phyloP scores from a whole-genome alignment of 2,329 filamentous ascomycete genomes.

The Diaporthe amygdali region DNA sequence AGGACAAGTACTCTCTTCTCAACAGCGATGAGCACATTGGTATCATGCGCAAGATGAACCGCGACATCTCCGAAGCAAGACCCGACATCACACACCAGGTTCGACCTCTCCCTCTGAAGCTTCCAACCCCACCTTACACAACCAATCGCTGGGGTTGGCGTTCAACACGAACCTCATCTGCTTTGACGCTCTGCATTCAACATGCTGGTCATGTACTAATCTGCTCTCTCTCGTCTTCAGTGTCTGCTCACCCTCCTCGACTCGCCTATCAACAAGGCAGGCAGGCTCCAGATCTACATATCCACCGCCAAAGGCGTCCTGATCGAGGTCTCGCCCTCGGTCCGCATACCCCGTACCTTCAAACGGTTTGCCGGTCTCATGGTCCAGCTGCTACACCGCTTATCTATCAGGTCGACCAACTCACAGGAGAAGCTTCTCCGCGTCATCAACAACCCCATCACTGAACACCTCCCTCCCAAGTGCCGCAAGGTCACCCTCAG shows the following conservation, averaged over 20 bases:
- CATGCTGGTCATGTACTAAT: conserved; percentile 44
- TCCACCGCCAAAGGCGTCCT: conserved; percentile 96
- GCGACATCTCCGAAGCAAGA: conserved; percentile 96
- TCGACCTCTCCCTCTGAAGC: conserved; percentile 25
- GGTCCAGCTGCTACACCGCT: conserved; percentile 94
- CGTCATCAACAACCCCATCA: conserved; percentile 98
- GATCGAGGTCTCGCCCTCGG: conserved; percentile 97
- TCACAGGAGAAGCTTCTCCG: conserved; percentile 97
- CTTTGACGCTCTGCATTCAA: conserved; percentile 45
- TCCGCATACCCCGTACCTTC: conserved; percentile 96
- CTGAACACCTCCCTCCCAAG: conserved; percentile 93
- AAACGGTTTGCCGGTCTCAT: conserved; percentile 98
- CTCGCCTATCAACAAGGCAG: conserved; percentile 98
- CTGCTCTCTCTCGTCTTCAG: conserved; percentile 52
- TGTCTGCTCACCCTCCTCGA: conserved; percentile 96
- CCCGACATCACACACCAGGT: conserved; percentile 99
- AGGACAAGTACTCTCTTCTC: conserved; percentile 96
- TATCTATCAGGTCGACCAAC: conserved; percentile 94
- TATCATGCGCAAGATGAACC: conserved; percentile 99
- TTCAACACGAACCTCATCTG: conserved; percentile 23
- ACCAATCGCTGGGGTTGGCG: not conserved
- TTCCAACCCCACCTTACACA: conserved; percentile 24
- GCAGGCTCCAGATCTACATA: conserved; percentile 97
- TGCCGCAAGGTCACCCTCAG: conserved; percentile 97
- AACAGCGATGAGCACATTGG: conserved; percentile 99